Conservation (phyloP, 306 rosid genomes). For the Prunus campanulata region DNA sequence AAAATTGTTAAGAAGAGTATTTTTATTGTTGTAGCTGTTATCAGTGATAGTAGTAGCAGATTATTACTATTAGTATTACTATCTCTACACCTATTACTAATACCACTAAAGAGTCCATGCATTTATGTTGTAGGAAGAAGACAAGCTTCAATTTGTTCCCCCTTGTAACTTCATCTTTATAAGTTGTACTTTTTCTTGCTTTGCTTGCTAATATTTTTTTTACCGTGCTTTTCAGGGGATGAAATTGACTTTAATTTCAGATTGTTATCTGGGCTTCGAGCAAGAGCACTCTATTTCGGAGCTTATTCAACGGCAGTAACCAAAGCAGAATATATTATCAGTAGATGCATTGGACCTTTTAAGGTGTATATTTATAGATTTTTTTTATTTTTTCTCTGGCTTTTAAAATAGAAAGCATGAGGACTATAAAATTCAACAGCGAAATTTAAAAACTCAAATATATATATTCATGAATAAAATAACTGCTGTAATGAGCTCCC, state of each 20-base stretch:
- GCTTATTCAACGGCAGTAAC: slow-evolving; percentile 5
- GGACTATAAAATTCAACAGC: not conserved
- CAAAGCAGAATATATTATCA: not conserved
- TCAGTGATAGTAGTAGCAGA: too few relatives aligned
- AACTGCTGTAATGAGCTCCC: too few relatives aligned
- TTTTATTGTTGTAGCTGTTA: too few relatives aligned
- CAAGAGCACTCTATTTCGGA: slow-evolving; percentile 66
- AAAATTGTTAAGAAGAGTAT: too few relatives aligned
- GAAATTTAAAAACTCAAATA: too few relatives aligned
- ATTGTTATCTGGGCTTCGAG: slow-evolving; percentile 86
- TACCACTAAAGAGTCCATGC: too few relatives aligned
- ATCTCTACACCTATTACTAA: too few relatives aligned
- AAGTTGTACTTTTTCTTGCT: not conserved
- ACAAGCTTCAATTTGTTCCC: not conserved
- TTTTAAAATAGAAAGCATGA: slow-evolving; percentile 27
- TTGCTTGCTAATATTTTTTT: not conserved
- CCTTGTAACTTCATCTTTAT: not conserved
- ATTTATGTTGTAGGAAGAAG: too few relatives aligned
- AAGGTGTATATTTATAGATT: not conserved
- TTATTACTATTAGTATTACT: too few relatives aligned
- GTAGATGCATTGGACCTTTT: not conserved
- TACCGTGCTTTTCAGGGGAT: slow-evolving; percentile 46
- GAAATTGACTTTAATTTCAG: slow-evolving; percentile 75
- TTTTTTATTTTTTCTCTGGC: too few relatives aligned
- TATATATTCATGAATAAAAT: too few relatives aligned